These are phyloP conservation scores for Stachybotrys chlorohalonatus DNA, from an alignment of 2,329 filamentous ascomycete genomes.

Conservation along the genomic window DNA sequence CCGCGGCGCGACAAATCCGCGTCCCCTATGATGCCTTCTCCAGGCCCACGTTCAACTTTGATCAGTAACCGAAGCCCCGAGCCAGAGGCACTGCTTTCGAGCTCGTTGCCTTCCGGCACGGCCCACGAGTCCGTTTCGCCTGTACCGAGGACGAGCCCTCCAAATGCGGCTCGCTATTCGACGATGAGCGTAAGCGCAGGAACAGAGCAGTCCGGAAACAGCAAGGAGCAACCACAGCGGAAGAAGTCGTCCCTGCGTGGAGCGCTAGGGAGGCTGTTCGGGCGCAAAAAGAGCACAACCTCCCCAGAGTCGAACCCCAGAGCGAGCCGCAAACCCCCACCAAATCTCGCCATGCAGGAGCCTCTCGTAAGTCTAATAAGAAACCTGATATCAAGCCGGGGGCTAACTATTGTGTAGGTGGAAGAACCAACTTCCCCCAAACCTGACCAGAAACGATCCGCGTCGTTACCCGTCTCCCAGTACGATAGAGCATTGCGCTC, in stretches of 20 bases:
- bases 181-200: conserved; percentile 36
- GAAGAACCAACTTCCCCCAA: not conserved
- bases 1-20: not conserved
- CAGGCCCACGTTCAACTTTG: not conserved
- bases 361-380: not conserved
- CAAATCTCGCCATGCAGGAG: not conserved
- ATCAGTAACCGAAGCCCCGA: not conserved
- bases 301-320: not conserved
- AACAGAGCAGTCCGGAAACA: conserved; percentile 6
- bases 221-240: conserved; percentile 29
- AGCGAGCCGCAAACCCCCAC: not conserved
- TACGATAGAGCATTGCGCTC: conserved; percentile 52
- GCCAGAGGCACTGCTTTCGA: not conserved
- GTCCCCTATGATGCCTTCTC: not conserved
- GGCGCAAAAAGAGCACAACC: conserved; percentile 42
- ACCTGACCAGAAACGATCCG: conserved; percentile 33
- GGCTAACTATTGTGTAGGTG: not conserved
- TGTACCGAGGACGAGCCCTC: conserved; percentile 11
- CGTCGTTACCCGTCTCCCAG: conserved; percentile 51
- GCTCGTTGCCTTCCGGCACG: not conserved
- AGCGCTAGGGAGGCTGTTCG: conserved; percentile 49
- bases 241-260: conserved; percentile 50
- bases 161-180: conserved; percentile 37
- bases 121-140: not conserved
- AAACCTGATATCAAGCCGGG: not conserved